Evolutionary conservation across 805 yeast species (phyloP), one percentile per base, ranked within the genome.

Genomic region (Saccharomycopsis fermentans): DNA sequence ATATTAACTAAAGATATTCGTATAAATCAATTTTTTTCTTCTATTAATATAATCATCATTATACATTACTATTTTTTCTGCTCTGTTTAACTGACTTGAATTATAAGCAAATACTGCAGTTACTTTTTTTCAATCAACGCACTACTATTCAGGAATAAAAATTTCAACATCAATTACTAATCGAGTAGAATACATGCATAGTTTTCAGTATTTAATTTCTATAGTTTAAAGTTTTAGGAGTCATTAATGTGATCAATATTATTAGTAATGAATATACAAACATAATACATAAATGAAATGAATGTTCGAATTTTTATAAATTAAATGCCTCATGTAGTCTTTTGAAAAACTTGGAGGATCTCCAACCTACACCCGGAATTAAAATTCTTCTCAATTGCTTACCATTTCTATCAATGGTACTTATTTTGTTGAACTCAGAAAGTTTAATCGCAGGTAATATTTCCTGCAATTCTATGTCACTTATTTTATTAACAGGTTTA

Each of bases 331-430:
- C 43, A n/a, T 54, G n/a, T 17, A 54, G 32, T 17, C 40, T 54
- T 37, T 54, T 43, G 12, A 43, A 43, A 16, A 43, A 43, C 40
- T 64, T 69, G n/a, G 69, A 62, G 8, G 78, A 66, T 0, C 76
- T 68, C 84, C 84, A 80, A 0, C 84, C 83, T 48, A 75, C 65
- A 11, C 75, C 76, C 1, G 81, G 82, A 35, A 80, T 70, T 59
- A 74, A 77, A 2, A 78, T 65, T 36, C 84, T 64, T 54, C 77
- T 70, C 55, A 72, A 74, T 5, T 71, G 73, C 50, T 71, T 73
- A 0, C 80, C 80, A 50, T 71, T 67, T 40, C 66, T 67, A 61
- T 75, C 79, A 19, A 37, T 35, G 17, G 59, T 64, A 12, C 69
- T 67, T 14, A 61, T 35, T 9, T 50, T 52, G 9, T 39, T 24